Base-by-base conservation (phyloP, 441 rosid genomes). In the Pelargonium australe region DNA sequence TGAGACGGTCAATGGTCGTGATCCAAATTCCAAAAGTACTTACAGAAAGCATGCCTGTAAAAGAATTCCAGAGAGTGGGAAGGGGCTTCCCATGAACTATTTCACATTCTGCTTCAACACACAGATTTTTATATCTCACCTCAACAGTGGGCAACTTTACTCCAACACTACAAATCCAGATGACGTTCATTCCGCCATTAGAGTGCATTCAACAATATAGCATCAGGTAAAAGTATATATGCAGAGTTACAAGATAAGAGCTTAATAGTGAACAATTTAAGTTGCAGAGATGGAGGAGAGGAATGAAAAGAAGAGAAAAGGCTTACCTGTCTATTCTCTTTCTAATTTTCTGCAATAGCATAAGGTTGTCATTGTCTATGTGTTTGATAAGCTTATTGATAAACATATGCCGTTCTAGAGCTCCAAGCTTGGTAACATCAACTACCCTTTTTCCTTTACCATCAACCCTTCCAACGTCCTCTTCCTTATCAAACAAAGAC, bases 171-270 rank as follows among this genome's bases (percentile, higher is more conserved):
- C 62, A 10, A 45, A 7, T 45, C 0, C 51, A 45, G 13, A 25
- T 25, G 28, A 25, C 28, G 2, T 45, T 45, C 12, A 45, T 0
- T 7, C 13, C 13, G 8, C 10, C 51, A 7, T 45, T 10, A 2
- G 13, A 3, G 13, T 45, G 10, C 51, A 7, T 7, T 45, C 11
- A 9, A 7, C 2, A 7, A 45, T 9, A 10, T 2, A 45, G 0
- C 1, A 4, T 1, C 5, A 1, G 44, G 5, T 17, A 37, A 55
- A 64, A 49, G 28, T 8, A 49, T 7, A 68, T 4, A 7, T 28
- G 37, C 11, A 63, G 57, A 40, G 73, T 69, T 72, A 83, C 89
- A 17, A 19, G 81, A 75, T 64, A 81, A 81, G 71, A 86, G 82
- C 76, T 78, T 83, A 2, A 82, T 75, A 4, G 0, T 40, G 28